Evolutionary conservation across 2,329 filamentous ascomycete species (phyloP), one percentile per base, ranked within the genome.

Genomic region (Orbilia brochopaga): DNA sequence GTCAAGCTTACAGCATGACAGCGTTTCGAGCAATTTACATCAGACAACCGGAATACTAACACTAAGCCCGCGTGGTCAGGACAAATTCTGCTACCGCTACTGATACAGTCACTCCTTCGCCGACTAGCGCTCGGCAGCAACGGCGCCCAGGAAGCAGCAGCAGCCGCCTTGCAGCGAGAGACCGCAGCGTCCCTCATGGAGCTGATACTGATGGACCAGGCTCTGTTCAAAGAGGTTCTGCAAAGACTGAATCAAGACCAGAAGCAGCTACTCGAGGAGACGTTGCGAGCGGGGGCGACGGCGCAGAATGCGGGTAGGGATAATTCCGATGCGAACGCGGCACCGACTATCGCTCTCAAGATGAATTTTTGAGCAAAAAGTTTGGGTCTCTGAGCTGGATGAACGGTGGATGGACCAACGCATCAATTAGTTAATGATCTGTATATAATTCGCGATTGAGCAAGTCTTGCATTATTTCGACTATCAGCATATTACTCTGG

Each of bases 311-410:
- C 81, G 67, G 81, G 82, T 66, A 84, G 81, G 27, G 86, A 86
- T 35, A 57, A 50, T 51, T 60, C 15, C n/a, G 54, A 59, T 15
- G 55, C 81, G 53, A 81, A 82, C 54, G 81, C 79, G 48, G 82
- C 83, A 79, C 94, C 94, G 11, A 94, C 83, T 74, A 99, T 99
- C 83, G 91, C 91, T 60, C 80, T 99, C 78, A 94, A 95, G 84
- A 95, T 97, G 90, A 72, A 65, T 23, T 72, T 72, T 50, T 72
- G 40, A 54, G 11, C 30, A 15, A 8, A 4, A 32, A 21, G 24
- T 10, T 17, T 53, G 11, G 24, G 21, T 13, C 27, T 53, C n/a
- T n/a, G n/a, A n/a, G n/a, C n/a, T n/a, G n/a, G 27, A 53, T 53
- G 15, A 13, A 17, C n/a, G 7, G 44, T 23, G 23, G 19, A 51